A percentile compares a stretch with the other conserved stretches of the same genome.
Evolutionary conservation across 106 monocot species (phyloP).

Genomic region (Dioscorea alata): DNA sequence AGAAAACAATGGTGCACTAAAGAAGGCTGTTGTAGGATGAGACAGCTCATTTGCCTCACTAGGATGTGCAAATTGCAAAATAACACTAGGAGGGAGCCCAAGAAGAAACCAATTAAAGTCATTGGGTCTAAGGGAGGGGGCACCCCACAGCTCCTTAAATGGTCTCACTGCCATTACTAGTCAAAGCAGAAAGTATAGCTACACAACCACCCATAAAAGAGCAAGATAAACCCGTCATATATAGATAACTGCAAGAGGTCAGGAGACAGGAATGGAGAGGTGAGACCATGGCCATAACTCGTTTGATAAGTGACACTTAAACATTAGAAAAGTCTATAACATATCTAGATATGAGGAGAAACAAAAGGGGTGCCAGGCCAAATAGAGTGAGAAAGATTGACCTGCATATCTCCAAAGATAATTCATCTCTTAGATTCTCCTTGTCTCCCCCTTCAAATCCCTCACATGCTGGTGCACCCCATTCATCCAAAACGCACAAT

Average conservation of each 20-base stretch:
- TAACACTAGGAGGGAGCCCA: conserved; percentile 1
- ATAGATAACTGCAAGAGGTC: neutral
- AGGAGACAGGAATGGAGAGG: neutral
- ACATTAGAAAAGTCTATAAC: neutral
- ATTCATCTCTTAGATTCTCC: conserved; percentile 52
- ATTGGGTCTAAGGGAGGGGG: neutral
- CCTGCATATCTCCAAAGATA: conserved; percentile 29
- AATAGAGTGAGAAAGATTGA: conserved; percentile 24
- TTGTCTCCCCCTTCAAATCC: conserved; percentile 34
- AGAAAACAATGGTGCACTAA: conserved; percentile 26
- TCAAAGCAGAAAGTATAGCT: neutral
- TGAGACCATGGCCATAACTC: neutral
- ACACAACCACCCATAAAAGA: neutral
- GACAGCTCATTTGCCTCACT: conserved; percentile 23
- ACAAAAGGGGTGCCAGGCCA: conserved; percentile 23
- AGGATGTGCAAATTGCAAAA: conserved; percentile 1
- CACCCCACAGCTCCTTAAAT: conserved; percentile 2
- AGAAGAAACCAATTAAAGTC: conserved; percentile 2
- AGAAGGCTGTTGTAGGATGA: conserved; percentile 13
- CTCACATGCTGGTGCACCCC: conserved; percentile 28
- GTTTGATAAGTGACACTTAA: neutral
- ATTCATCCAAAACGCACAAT: neutral
- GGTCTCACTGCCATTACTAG: conserved; percentile 1
- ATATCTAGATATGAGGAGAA: conserved; percentile 10
- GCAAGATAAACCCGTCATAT: neutral